phyloP scores from a whole-genome alignment of 495 filamentous ascomycete species.

The Parmelia sp. region DNA sequence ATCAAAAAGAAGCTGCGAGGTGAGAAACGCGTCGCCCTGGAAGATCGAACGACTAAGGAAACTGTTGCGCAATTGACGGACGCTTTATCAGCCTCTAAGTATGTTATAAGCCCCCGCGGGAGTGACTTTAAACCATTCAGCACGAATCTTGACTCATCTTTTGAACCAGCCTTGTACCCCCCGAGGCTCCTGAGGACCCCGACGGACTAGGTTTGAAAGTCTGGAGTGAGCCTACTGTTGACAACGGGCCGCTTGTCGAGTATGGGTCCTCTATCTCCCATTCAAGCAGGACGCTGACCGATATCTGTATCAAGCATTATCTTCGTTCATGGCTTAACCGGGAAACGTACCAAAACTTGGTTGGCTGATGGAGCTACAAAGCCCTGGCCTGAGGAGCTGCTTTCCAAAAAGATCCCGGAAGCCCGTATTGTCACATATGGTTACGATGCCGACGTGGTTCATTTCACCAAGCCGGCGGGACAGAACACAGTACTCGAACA shows the following conservation, averaged over 20 bases:
- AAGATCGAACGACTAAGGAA: background rate
- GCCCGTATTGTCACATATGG: slow-evolving; percentile 32
- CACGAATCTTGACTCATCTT: background rate
- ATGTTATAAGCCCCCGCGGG: background rate
- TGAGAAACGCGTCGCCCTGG: background rate
- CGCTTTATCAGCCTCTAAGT: background rate
- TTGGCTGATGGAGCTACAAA: slow-evolving; percentile 17
- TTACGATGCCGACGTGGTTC: slow-evolving; percentile 30
- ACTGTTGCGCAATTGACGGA: background rate
- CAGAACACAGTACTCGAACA: slow-evolving; percentile 28
- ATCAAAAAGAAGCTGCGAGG: background rate
- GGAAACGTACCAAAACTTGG: slow-evolving; percentile 31
- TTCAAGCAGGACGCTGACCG: background rate
- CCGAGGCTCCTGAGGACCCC: background rate
- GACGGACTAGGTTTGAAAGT: background rate
- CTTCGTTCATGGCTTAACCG: slow-evolving; percentile 35
- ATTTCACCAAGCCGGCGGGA: slow-evolving; percentile 15
- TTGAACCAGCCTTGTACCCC: background rate
- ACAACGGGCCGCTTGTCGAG: background rate
- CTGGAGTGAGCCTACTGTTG: background rate
- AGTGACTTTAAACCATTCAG: too few species aligned
- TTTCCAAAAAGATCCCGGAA: slow-evolving; percentile 22
- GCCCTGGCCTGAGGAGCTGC: slow-evolving; percentile 29
- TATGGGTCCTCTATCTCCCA: background rate
- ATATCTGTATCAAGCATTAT: slow-evolving; percentile 19